Base-by-base conservation (phyloP, 2,329 filamentous ascomycete species). In the Tricladium varicosporioides region DNA sequence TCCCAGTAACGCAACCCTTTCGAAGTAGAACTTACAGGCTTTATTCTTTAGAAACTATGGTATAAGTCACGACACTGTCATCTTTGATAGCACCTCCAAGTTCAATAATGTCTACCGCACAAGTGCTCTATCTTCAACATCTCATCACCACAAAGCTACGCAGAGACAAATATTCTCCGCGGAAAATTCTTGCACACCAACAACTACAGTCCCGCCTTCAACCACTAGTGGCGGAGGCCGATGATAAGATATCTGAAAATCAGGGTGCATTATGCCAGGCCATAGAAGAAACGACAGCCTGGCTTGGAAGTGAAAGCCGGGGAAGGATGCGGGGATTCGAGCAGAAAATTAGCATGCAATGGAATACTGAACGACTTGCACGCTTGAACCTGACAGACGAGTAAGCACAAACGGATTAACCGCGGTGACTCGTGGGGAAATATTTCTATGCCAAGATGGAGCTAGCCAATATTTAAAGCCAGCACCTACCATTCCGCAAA, bases 121-220 rank as follows among this genome's bases (percentile, higher is more conserved):
- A 55, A 46, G 44, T 55, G 27, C 33, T 55, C 15, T 55, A 55
- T 55, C 18, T 55, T 18, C 9, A 55, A 14, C n/a, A 40, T 33
- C 19, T 48, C 5, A 50, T 55, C 22, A 45, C 16, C 9, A 49
- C 27, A 51, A 55, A 55, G 46, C 33, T 55, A 15, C 9, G 15
- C 11, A 11, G 18, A 43, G 19, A 55, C 32, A 13, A 36, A 55
- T 2, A 55, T 15, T 43, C 7, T 44, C 19, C 19, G n/a, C 19
- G 13, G 46, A 55, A 47, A 36, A 15, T 50, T 55, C 1, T 55
- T 55, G 18, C 15, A 50, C 16, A 55, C 19, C 13, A 45, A 18
- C 42, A 51, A n/a, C 33, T 55, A 46, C 33, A 18, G 16, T 18
- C 8, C 18, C 16, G 5, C 50, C 32, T 55, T 36, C 19, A 50